These are phyloP conservation scores for Amyloporia xantha DNA, from an alignment of 768 basidiomycete species.

Conservation along the genomic window DNA sequence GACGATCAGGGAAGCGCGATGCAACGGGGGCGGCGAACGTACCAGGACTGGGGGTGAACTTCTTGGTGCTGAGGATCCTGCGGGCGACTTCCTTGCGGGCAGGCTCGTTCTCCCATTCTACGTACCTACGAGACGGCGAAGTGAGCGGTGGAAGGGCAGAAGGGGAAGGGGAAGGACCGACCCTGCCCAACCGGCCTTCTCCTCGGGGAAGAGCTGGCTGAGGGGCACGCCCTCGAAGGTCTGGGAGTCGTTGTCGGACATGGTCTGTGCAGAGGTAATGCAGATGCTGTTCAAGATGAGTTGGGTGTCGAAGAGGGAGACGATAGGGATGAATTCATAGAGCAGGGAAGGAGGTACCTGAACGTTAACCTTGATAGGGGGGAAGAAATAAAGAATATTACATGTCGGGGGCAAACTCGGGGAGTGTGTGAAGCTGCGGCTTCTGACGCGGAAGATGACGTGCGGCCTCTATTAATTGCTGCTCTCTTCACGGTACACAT, in stretches of 20 bases:
- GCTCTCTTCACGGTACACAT: too few species aligned
- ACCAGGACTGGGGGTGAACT: constrained; percentile 38
- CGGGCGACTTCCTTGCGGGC: constrained; percentile 36
- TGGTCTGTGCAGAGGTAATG: background rate
- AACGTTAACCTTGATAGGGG: too few species aligned
- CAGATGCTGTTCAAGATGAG: too few species aligned
- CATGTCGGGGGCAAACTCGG: too few species aligned
- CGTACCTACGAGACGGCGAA: constrained; percentile 25
- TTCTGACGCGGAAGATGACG: too few species aligned
- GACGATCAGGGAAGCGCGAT: background rate
- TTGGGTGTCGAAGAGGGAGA: too few species aligned
- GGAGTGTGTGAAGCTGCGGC: too few species aligned
- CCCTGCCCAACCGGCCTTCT: constrained; percentile 15
- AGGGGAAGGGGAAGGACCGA: background rate
- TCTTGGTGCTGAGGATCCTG: constrained; percentile 33
- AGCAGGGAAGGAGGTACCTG: too few species aligned
- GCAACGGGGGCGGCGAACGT: background rate
- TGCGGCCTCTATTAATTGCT: too few species aligned
- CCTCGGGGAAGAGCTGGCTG: constrained; percentile 15
- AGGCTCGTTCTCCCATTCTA: constrained; percentile 44
- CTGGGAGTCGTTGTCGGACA: background rate
- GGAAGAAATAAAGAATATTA: too few species aligned
- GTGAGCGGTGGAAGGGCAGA: background rate
- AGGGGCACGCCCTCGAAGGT: constrained; percentile 10
- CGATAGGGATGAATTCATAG: too few species aligned